Conservation (phyloP, 176 grass and related monocot species). For the Oryza rufipogon region DNA sequence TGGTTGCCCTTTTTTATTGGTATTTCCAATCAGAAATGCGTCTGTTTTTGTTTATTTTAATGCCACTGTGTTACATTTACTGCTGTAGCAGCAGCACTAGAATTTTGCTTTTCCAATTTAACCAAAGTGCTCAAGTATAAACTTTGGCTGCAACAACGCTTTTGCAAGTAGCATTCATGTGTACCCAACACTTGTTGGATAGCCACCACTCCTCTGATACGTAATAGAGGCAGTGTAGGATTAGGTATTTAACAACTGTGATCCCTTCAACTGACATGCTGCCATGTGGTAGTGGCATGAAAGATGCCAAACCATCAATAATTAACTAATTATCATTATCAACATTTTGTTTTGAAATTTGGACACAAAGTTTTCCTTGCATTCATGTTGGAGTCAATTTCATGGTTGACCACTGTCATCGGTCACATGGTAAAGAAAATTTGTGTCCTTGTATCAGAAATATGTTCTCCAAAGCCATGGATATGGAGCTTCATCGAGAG, state of each 20-base stretch:
- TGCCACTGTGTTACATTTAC: background rate
- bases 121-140: background rate
- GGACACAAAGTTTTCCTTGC: background rate
- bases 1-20: background rate
- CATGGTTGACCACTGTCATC: background rate
- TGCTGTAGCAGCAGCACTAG: background rate
- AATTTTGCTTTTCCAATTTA: conserved; percentile 8
- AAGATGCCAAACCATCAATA: background rate
- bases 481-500: background rate
- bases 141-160: background rate
- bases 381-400: background rate
- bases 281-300: background rate
- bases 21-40: background rate
- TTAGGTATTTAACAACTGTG: background rate
- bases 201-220: background rate
- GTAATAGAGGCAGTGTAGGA: background rate
- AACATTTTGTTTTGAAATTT: background rate
- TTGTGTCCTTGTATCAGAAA: background rate
- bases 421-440: background rate
- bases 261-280: conserved; percentile 8
- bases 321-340: background rate
- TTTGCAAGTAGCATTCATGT: background rate
- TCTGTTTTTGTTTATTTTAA: background rate
- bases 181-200: background rate
- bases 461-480: background rate